phyloP scores from a whole-genome alignment of 2,329 filamentous ascomycete species.

The Chrysosporium queenslandicum region DNA sequence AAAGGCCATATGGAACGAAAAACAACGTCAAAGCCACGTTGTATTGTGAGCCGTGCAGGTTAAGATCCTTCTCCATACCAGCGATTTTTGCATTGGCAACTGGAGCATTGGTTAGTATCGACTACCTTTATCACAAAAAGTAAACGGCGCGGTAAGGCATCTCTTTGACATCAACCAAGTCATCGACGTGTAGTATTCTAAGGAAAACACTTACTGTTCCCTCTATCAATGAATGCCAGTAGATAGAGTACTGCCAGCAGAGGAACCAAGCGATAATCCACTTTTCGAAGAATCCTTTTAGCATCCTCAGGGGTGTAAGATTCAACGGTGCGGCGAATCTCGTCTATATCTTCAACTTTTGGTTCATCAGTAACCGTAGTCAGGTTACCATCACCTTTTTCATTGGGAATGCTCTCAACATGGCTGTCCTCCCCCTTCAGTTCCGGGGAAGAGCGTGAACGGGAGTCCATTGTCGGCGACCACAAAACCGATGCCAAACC shows the following conservation, averaged over 20 bases:
- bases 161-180: too few species aligned
- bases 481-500: too few species aligned
- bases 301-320: slow-evolving; percentile 14
- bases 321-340: slow-evolving; percentile 10
- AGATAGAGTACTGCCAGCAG: slow-evolving; percentile 48
- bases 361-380: slow-evolving; percentile 6
- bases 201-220: slow-evolving; percentile 20
- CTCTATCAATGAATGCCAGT: slow-evolving; percentile 63
- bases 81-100: slow-evolving; percentile 33
- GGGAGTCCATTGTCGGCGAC: slow-evolving; percentile 1
- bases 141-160: too few species aligned
- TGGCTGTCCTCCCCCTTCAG: background rate
- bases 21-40: slow-evolving; percentile 33
- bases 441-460: background rate
- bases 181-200: too few species aligned
- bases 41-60: slow-evolving; percentile 30
- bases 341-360: slow-evolving; percentile 10
- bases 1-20: slow-evolving; percentile 32
- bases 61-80: slow-evolving; percentile 23
- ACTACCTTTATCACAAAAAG: background rate
- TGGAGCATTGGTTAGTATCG: background rate
- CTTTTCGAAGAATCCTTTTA: slow-evolving; percentile 28
- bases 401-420: background rate
- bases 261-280: slow-evolving; percentile 34
- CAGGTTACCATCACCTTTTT: background rate